Conservation (phyloP, 306 rosid genomes). For the Lablab purpureus region DNA sequence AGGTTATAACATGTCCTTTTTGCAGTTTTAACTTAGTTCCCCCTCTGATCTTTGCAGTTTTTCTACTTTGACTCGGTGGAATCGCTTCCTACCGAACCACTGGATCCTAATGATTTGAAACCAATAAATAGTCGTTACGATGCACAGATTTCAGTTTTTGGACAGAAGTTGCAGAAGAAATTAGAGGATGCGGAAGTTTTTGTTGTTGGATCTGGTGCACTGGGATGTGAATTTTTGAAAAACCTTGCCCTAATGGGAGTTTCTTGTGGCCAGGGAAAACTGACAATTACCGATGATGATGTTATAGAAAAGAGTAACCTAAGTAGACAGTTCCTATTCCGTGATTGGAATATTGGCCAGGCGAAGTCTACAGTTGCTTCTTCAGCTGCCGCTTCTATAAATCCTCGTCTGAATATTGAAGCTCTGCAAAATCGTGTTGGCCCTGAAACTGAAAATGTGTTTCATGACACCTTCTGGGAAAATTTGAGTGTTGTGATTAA, state of each 20-base stretch:
- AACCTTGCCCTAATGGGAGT: slow-evolving; percentile 97
- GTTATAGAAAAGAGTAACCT: slow-evolving; percentile 98
- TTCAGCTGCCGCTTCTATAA: slow-evolving; percentile 79
- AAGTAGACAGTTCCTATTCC: slow-evolving; percentile 97
- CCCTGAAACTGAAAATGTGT: slow-evolving; percentile 86
- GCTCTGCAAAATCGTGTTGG: slow-evolving; percentile 94
- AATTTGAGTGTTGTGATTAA: slow-evolving; percentile 79
- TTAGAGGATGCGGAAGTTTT: slow-evolving; percentile 83
- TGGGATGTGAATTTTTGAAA: slow-evolving; percentile 93
- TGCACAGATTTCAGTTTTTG: slow-evolving; percentile 98
- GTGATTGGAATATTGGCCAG: slow-evolving; percentile 99
- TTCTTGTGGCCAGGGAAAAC: slow-evolving; percentile 87
- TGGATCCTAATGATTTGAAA: slow-evolving; percentile 76
- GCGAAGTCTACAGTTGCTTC: slow-evolving; percentile 97
- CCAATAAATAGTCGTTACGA: slow-evolving; percentile 91
- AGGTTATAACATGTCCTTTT: neutral
- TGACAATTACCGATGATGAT: slow-evolving; percentile 94
- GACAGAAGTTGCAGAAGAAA: slow-evolving; percentile 87
- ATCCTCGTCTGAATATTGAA: slow-evolving; percentile 69
- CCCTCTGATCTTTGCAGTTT: slow-evolving; percentile 65
- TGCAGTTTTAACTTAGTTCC: slow-evolving; percentile 44
- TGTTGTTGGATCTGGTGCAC: slow-evolving; percentile 96
- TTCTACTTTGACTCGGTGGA: slow-evolving; percentile 96
- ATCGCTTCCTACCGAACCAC: slow-evolving; percentile 87
- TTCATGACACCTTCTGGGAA: slow-evolving; percentile 86